Base-by-base conservation (phyloP, 2,329 filamentous ascomycete species). In the Fusarium anguioides region DNA sequence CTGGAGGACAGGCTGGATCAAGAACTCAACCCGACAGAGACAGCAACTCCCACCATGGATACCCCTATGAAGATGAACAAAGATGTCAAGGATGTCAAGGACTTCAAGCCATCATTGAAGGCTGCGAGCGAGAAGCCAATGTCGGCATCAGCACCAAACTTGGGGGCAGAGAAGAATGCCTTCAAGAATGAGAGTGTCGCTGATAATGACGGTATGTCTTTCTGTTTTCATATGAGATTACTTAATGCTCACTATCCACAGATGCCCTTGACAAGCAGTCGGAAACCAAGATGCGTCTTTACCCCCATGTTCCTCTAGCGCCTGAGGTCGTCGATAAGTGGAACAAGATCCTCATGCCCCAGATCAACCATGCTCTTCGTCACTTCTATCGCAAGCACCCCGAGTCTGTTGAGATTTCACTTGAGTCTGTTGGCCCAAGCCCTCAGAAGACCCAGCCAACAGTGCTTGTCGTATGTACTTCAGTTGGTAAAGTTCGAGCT, bases 321-420 rank as follows among this genome's bases (percentile, higher is more conserved):
- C 83, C 86, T 5, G 86, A 89, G 12, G 82, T 88, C 4, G 80
- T 93, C 4, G 87, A 92, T 33, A 86, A 89, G 64, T 95, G 91
- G 91, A 90, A 94, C 70, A 83, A 82, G 3, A 84, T 84, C 4
- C 79, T 93, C 56, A 91, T 93, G 81, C 89, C 90, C 3, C 89
- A 92, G 61, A 86, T 95, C 62, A 91, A 93, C 74, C 83, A 87
- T 18, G 87, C 92, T 2, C 83, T 94, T 17, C 86, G 89, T 21
- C 85, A 87, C 48, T 92, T 92, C 60, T 89, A 94, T 71, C 86
- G 86, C 66, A 91, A 91, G 69, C 86, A 92, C 47, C 86, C 89
- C 1, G 92, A 95, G 75, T 92, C 91, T 1, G 88, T 93, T 31
- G 91, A 92, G 71, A 93, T 95, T 37, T 91, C 90, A 11, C 85